Evolutionary conservation across 1,284 basidiomycete species (phyloP), one percentile per base, ranked within the genome.

Genomic region (Cryptococcus jaspeensis): DNA sequence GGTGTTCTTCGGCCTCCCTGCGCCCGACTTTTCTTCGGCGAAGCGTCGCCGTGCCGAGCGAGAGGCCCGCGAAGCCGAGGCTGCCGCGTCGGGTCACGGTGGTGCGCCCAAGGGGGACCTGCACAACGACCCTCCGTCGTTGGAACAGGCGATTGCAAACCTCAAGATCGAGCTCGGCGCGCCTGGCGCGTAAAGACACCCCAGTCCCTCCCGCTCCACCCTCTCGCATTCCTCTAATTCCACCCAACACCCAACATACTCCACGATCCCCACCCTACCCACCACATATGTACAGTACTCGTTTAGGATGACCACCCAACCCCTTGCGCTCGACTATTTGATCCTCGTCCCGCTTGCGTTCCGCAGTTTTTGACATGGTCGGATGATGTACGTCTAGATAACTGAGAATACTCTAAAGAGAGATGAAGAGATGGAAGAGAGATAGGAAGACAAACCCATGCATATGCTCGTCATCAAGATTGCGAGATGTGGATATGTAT

Each of bases 11-110:
- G 66, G 69, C 37, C 65, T 76, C 6, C 67, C 73, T n/a, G 64
- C 67, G n/a, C 74, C 74, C n/a, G 67, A 74, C 42, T 70, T 87
- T 84, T 18, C 87, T 84, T 77, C 64, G 82, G 50, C 74, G 70
- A 45, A 65, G 63, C 35, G 67, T 84, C 46, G 83, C 80, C 71
- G 57, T 55, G 58, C 57, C 23, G 62, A 74, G 73, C 60, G 67
- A 67, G 60, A 81, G 77, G 63, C 81, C 81, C 60, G 76, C 81
- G 56, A 73, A 76, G 23, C 82, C 80, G 61, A 87, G 84, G 77
- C 69, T 84, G 50, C 72, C 79, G 42, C 69, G 15, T 62, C 66
- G 2, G 70, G 70, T n/a, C 70, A 72, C 32, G 70, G 70, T 20
- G 70, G 70, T 46, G 60, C 52, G 37, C 69, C 68, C 18, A 69